Conservation (phyloP, 768 basidiomycete genomes). For the Plicaturopsis crispa region DNA sequence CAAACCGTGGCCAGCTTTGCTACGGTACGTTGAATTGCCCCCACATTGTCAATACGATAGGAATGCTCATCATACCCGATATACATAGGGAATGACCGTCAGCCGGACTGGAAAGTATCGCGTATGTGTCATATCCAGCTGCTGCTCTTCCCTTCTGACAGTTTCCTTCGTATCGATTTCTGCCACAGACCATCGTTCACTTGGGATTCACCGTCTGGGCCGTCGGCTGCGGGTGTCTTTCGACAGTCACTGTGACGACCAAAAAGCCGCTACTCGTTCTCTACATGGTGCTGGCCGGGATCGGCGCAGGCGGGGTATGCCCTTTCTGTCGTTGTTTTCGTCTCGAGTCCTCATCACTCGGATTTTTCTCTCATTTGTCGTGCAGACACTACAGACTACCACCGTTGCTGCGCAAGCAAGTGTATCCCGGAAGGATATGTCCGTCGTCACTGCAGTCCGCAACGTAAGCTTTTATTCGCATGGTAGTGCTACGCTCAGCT, state of each 20-base stretch:
- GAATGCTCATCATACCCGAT: too few relatives aligned
- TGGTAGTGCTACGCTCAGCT: neutral
- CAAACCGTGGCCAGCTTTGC: slow-evolving; percentile 53
- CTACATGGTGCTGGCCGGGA: slow-evolving; percentile 52
- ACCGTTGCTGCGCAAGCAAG: slow-evolving; percentile 71
- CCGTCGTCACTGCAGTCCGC: slow-evolving; percentile 62
- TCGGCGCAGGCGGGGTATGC: slow-evolving; percentile 53
- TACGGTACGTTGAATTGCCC: too few relatives aligned
- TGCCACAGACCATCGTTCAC: slow-evolving; percentile 43
- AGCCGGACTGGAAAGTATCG: slow-evolving; percentile 59
- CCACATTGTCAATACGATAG: too few relatives aligned
- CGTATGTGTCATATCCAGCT: slow-evolving; percentile 21
- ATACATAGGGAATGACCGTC: slow-evolving; percentile 57
- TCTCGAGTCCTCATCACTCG: too few relatives aligned
- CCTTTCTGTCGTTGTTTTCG: slow-evolving; percentile 13
- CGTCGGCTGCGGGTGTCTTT: slow-evolving; percentile 63
- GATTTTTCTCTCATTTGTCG: too few relatives aligned
- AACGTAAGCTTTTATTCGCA: slow-evolving; percentile 31
- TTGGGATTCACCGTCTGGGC: slow-evolving; percentile 64
- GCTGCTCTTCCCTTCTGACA: too few relatives aligned
- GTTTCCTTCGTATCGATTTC: neutral
- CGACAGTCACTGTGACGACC: slow-evolving; percentile 46
- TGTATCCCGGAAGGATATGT: slow-evolving; percentile 66
- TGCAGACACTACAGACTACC: slow-evolving; percentile 52
- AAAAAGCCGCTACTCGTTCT: slow-evolving; percentile 44